These are phyloP conservation scores for Umbellularia californica DNA, from an alignment of 164 flowering plant species.

Conservation along the genomic window DNA sequence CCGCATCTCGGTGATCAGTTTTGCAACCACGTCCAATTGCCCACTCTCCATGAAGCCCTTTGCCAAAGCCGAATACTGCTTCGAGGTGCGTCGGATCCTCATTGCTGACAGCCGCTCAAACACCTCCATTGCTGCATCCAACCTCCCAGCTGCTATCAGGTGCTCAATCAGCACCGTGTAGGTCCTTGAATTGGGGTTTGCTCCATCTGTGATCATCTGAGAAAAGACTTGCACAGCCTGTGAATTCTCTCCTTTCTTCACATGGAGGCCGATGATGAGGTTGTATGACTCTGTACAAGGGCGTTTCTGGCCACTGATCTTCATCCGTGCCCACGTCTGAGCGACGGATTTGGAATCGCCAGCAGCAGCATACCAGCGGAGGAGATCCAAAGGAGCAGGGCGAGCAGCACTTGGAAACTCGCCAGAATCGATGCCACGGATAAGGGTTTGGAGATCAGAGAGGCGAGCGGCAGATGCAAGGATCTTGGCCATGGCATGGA, in stretches of 20 bases:
- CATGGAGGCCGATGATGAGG: conserved; percentile 56
- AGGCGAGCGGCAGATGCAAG: conserved; percentile 47
- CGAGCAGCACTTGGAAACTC: conserved; percentile 37
- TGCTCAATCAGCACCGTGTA: conserved; percentile 74
- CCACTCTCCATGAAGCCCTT: conserved; percentile 35
- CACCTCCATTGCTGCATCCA: conserved; percentile 57
- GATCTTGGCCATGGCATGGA: conserved; percentile 58
- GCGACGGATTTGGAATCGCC: conserved; percentile 58
- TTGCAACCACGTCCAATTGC: conserved; percentile 45
- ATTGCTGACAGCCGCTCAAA: conserved; percentile 59
- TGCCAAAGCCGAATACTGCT: conserved; percentile 56
- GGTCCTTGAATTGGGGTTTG: conserved; percentile 74
- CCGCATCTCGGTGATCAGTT: conserved; percentile 56
- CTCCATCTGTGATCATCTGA: conserved; percentile 59
- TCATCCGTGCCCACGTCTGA: conserved; percentile 47
- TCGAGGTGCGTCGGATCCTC: conserved; percentile 68
- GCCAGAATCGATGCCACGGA: conserved; percentile 48
- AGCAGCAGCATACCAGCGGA: conserved; percentile 54
- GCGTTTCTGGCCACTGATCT: conserved; percentile 20
- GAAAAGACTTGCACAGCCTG: conserved; percentile 55
- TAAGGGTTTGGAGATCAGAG: conserved; percentile 43
- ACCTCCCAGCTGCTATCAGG: conserved; percentile 41
- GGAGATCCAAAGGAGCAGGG: conserved; percentile 52
- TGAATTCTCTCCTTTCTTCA: conserved; percentile 34
- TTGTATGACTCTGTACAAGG: conserved; percentile 74